phyloP scores from a whole-genome alignment of 2,329 filamentous ascomycete species.

The Ceratocystis cacaofunesta region DNA sequence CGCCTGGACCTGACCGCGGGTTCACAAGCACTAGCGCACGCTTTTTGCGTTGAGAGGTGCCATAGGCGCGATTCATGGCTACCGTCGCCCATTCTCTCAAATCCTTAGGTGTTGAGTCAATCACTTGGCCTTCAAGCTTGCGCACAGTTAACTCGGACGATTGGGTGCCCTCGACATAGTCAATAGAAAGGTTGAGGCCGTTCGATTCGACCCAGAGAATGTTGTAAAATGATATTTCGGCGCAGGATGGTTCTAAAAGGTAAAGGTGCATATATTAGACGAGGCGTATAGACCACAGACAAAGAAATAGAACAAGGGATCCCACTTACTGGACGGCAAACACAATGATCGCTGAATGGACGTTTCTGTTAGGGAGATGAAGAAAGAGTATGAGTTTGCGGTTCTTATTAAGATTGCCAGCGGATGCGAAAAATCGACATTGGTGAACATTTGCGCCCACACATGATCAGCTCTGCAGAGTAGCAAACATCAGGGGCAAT shows the following conservation, averaged over 20 bases:
- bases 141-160: slow-evolving; percentile 41
- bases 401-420: neutral
- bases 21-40: slow-evolving; percentile 82
- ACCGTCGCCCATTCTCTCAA: slow-evolving; percentile 45
- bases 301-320: neutral
- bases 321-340: slow-evolving; percentile 15
- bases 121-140: slow-evolving; percentile 40
- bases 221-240: slow-evolving; percentile 38
- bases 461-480: neutral
- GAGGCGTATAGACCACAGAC: neutral
- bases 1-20: slow-evolving; percentile 73
- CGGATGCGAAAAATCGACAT: neutral
- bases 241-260: slow-evolving; percentile 4
- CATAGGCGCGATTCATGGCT: slow-evolving; percentile 57
- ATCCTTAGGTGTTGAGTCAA: slow-evolving; percentile 28
- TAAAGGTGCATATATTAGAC: neutral
- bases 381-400: slow-evolving; percentile 5
- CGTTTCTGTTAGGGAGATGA: slow-evolving; percentile 5
- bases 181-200: slow-evolving; percentile 48
- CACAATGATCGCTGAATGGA: slow-evolving; percentile 9
- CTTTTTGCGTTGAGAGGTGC: slow-evolving; percentile 51
- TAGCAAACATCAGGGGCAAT: neutral
- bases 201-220: slow-evolving; percentile 64
- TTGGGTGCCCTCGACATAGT: slow-evolving; percentile 50
- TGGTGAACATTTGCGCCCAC: neutral